A percentile compares a stretch with the other conserved stretches of the same genome.
phyloP scores from a whole-genome alignment of 768 basidiomycete genomes.

The Gautieria morchelliformis region DNA sequence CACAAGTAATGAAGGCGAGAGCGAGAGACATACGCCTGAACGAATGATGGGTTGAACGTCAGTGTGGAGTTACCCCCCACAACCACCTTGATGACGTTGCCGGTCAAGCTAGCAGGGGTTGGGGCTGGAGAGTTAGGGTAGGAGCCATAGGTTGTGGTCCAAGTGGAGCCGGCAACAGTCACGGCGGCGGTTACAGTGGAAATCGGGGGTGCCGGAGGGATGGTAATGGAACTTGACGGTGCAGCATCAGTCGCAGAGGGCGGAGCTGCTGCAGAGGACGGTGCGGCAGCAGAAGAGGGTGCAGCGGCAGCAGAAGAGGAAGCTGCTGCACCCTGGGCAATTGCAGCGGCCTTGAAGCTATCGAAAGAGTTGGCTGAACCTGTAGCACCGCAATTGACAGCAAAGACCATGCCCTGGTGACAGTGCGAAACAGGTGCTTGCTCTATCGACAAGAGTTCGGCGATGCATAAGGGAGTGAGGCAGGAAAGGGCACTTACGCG shows the following conservation, averaged over 20 bases:
- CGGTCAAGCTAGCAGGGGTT: slow-evolving; percentile 39
- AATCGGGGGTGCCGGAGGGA: slow-evolving; percentile 37
- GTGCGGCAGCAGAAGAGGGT: slow-evolving; percentile 14
- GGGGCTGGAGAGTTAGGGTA: slow-evolving; percentile 45
- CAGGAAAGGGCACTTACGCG: not conserved
- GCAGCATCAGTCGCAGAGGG: slow-evolving; percentile 14
- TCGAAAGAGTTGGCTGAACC: slow-evolving; percentile 49
- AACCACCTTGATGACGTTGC: slow-evolving; percentile 40
- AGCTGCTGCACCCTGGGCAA: slow-evolving; percentile 43
- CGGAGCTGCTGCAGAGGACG: too few relatives aligned
- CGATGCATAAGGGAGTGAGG: slow-evolving; percentile 4
- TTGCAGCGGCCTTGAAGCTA: slow-evolving; percentile 49
- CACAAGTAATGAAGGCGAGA: not conserved
- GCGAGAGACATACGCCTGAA: slow-evolving; percentile 27
- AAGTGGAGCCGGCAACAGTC: slow-evolving; percentile 33
- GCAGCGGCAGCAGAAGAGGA: slow-evolving; percentile 32
- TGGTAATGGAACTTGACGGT: slow-evolving; percentile 26
- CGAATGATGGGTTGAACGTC: slow-evolving; percentile 39
- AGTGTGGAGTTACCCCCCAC: slow-evolving; percentile 44
- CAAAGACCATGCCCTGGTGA: slow-evolving; percentile 57
- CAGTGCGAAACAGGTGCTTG: slow-evolving; percentile 46
- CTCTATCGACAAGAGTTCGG: slow-evolving; percentile 33
- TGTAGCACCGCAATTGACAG: slow-evolving; percentile 50
- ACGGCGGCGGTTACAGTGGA: slow-evolving; percentile 31
- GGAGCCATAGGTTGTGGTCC: slow-evolving; percentile 51